These are phyloP conservation scores for Metrosideros polymorpha DNA, from an alignment of 441 rosid genomes.

Conservation along the genomic window DNA sequence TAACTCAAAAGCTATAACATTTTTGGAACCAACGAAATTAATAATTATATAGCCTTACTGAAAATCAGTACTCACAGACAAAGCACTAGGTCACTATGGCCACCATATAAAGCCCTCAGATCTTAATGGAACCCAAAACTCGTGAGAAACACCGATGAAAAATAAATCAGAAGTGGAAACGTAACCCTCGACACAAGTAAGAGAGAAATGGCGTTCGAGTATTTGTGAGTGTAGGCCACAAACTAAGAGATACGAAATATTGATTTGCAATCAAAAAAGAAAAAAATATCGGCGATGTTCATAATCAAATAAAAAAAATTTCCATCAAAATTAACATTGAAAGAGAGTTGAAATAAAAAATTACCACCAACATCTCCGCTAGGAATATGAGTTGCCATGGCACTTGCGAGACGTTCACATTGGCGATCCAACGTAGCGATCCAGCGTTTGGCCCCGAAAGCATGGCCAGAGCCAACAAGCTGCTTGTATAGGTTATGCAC, in stretches of 20 bases:
- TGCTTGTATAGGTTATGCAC: constrained; percentile 51
- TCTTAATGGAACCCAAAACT: background rate
- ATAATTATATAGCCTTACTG: background rate
- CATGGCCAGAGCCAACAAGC: constrained; percentile 53
- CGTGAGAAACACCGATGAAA: background rate
- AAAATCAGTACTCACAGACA: background rate
- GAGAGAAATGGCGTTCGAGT: background rate
- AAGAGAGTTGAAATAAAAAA: background rate
- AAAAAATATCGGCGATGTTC: background rate
- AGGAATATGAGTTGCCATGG: constrained; percentile 44
- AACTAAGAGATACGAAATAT: background rate
- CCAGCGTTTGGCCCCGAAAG: constrained; percentile 90
- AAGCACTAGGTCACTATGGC: background rate
- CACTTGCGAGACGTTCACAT: constrained; percentile 70
- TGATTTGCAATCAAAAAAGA: background rate
- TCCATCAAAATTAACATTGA: background rate
- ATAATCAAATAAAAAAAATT: background rate
- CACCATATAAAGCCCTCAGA: background rate
- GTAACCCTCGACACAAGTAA: background rate
- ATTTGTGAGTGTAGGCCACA: background rate
- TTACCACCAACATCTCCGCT: constrained; percentile 47
- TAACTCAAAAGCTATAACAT: background rate
- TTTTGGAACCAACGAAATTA: background rate
- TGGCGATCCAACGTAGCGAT: constrained; percentile 62
- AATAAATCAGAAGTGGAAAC: background rate